These are phyloP conservation scores for Cercospora brassicicola DNA, from an alignment of 2,329 filamentous ascomycete genomes.

Conservation along the genomic window DNA sequence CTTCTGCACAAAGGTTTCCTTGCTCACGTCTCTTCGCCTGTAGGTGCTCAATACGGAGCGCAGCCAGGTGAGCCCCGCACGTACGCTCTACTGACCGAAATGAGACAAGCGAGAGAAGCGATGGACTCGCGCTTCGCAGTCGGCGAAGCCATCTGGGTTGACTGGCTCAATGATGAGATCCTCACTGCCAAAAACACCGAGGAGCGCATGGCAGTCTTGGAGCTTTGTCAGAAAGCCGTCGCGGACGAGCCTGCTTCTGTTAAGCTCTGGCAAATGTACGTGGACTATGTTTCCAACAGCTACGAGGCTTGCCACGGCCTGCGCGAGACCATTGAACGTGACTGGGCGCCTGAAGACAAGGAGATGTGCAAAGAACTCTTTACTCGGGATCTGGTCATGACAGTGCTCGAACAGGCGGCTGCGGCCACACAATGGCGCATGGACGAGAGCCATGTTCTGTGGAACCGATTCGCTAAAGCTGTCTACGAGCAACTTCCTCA, in stretches of 20 bases:
- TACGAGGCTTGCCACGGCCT: conserved; percentile 63
- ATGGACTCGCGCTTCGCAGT: conserved; percentile 67
- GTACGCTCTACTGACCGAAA: conserved; percentile 48
- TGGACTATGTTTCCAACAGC: conserved; percentile 73
- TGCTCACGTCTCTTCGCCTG: conserved; percentile 41
- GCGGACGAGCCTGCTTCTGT: conserved; percentile 71
- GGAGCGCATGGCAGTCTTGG: conserved; percentile 67
- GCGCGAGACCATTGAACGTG: conserved; percentile 48
- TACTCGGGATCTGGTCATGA: conserved; percentile 64
- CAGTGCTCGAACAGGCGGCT: conserved; percentile 70
- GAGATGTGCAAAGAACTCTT: conserved; percentile 70
- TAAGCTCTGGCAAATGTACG: conserved; percentile 74
- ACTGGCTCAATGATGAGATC: conserved; percentile 72
- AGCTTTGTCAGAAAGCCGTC: conserved; percentile 69
- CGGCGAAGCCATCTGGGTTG: conserved; percentile 75
- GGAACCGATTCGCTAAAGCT: conserved; percentile 71
- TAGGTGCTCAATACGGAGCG: conserved; percentile 24
- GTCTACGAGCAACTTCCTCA: conserved; percentile 66
- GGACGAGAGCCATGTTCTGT: conserved; percentile 73
- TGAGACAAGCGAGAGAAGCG: conserved; percentile 55
- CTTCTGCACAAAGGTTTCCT: conserved; percentile 52
- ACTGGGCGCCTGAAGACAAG: conserved; percentile 66
- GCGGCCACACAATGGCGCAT: conserved; percentile 71
- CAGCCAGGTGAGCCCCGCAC: conserved; percentile 39
- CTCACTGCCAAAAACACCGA: conserved; percentile 62